phyloP scores from a whole-genome alignment of 345 rosid species.

The Hibiscus trionum region DNA sequence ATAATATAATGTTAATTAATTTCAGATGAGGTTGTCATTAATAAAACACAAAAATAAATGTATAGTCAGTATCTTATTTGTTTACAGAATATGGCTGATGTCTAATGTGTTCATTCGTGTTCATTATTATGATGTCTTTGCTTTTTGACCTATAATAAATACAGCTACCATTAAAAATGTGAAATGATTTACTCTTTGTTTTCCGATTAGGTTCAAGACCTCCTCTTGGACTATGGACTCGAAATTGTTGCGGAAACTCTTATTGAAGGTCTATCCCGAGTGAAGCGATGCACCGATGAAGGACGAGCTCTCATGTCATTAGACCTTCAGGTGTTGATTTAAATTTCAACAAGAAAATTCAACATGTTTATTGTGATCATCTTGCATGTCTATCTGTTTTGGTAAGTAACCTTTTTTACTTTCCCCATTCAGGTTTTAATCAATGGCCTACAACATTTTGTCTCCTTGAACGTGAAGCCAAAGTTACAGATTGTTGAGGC shows the following conservation, averaged over 20 bases:
- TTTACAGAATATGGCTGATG: neutral
- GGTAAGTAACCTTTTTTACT: neutral
- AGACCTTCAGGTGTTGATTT: constrained; percentile 71
- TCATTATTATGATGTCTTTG: neutral
- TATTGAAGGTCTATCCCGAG: constrained; percentile 83
- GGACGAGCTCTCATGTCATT: constrained; percentile 95
- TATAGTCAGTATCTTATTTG: neutral
- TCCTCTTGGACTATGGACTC: constrained; percentile 68
- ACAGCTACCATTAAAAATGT: neutral
- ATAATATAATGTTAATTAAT: neutral
- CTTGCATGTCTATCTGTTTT: neutral
- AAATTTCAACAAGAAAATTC: neutral
- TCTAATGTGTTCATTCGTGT: neutral
- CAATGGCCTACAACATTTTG: constrained; percentile 82
- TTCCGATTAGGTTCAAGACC: constrained; percentile 57
- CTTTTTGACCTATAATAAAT: neutral
- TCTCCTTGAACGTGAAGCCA: constrained; percentile 60
- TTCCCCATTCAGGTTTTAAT: constrained; percentile 60
- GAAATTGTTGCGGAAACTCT: constrained; percentile 89
- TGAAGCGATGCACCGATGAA: constrained; percentile 88
- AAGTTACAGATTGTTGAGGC: constrained; percentile 75
- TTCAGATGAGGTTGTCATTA: neutral
- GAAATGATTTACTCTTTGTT: constrained; percentile 6
- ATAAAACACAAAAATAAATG: neutral
- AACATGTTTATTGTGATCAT: neutral